These are phyloP conservation scores for Mycena galericulata DNA, from an alignment of 768 basidiomycete species.

Conservation along the genomic window DNA sequence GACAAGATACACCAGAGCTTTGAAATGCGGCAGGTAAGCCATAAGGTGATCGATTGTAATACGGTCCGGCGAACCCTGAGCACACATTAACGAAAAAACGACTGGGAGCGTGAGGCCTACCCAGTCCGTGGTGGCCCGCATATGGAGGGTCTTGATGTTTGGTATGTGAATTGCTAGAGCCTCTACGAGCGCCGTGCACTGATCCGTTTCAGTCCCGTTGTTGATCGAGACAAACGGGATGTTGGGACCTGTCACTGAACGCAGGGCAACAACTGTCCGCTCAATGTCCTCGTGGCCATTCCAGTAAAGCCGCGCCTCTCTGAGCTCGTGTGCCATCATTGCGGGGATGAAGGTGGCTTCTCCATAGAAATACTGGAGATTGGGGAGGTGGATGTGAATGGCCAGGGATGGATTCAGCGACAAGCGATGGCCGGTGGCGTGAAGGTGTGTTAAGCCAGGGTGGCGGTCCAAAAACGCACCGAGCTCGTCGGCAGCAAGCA, in stretches of 20 bases:
- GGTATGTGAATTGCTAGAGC: conserved; percentile 7
- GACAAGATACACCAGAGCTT: background rate
- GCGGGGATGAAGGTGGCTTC: conserved; percentile 6
- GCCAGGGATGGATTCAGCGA: background rate
- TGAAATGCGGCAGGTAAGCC: conserved; percentile 10
- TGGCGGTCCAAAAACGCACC: conserved; percentile 11
- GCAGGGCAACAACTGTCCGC: conserved; percentile 2
- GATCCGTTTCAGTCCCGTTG: background rate
- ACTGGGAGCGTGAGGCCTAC: conserved; percentile 2
- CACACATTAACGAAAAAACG: conserved; percentile 2
- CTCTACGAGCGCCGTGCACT: conserved; percentile 5
- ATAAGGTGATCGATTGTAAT: conserved; percentile 8
- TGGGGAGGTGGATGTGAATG: background rate
- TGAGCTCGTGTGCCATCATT: background rate
- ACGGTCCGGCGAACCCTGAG: conserved; percentile 2
- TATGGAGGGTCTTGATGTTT: conserved; percentile 7
- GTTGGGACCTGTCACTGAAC: conserved; percentile 5
- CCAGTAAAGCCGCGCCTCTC: conserved; percentile 14
- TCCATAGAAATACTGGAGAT: background rate
- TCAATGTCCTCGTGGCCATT: conserved; percentile 1
- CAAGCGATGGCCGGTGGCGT: background rate
- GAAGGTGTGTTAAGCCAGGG: conserved; percentile 13
- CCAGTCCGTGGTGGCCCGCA: conserved; percentile 6
- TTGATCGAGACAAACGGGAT: conserved; percentile 9
- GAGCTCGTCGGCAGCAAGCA: conserved; percentile 6